Conservation (phyloP, 2,329 filamentous ascomycete genomes). For the Trichoderma sp. region DNA sequence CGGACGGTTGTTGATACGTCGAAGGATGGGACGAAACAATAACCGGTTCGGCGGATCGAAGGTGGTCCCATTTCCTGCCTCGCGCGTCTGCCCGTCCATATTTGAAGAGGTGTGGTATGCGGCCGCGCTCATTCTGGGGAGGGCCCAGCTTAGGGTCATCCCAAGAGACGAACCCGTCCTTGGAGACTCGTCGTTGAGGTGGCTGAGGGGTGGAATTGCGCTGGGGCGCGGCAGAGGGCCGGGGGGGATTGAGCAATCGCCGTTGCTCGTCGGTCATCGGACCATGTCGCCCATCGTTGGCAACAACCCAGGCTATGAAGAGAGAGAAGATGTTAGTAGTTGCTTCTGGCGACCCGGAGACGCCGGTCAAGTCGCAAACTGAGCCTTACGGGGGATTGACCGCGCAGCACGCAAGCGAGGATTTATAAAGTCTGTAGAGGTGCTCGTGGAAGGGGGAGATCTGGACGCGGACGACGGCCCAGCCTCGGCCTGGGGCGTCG, state of each 20-base stretch:
- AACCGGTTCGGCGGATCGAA: constrained; percentile 60
- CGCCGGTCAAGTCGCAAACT: neutral
- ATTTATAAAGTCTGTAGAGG: constrained; percentile 24
- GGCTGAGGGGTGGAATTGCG: constrained; percentile 47
- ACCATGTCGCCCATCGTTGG: constrained; percentile 48
- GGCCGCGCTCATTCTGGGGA: constrained; percentile 38
- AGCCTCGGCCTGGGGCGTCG: constrained; percentile 25
- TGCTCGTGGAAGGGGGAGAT: constrained; percentile 24
- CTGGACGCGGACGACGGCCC: constrained; percentile 25
- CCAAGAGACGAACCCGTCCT: constrained; percentile 50
- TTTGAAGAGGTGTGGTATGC: constrained; percentile 50
- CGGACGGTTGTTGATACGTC: constrained; percentile 43
- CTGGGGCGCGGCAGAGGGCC: constrained; percentile 42
- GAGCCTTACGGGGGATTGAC: constrained; percentile 36
- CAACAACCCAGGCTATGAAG: constrained; percentile 52
- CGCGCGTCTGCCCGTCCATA: constrained; percentile 48
- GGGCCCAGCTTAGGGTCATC: constrained; percentile 43
- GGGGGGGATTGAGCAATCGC: constrained; percentile 43
- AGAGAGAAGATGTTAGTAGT: neutral
- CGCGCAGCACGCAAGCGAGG: constrained; percentile 34
- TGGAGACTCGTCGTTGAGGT: constrained; percentile 47
- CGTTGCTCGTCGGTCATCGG: constrained; percentile 42
- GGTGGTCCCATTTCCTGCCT: constrained; percentile 61
- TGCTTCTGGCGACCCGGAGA: neutral
- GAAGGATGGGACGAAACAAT: constrained; percentile 55